Evolutionary conservation across 2,329 filamentous ascomycete species (phyloP).

Genomic region (Davidsoniella virescens): DNA sequence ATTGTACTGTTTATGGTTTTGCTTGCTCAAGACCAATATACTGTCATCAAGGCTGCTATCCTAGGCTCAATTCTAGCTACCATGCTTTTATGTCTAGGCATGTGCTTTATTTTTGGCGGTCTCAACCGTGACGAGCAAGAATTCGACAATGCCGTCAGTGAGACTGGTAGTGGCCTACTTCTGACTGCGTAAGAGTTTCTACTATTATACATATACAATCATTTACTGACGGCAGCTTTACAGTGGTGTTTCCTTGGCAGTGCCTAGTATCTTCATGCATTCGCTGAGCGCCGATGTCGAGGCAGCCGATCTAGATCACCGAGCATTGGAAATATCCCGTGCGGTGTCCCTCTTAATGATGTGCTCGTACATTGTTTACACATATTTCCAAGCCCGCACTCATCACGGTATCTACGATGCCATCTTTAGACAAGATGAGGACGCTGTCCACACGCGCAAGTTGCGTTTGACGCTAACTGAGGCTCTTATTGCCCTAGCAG

Average conservation of each 20-base stretch:
- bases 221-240: constrained; percentile 1
- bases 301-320: constrained; percentile 27
- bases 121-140: constrained; percentile 48
- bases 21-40: constrained; percentile 36
- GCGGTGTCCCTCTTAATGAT: constrained; percentile 56
- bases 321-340: constrained; percentile 50
- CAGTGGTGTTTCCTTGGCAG: constrained; percentile 23
- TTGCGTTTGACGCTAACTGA: constrained; percentile 62
- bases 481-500: constrained; percentile 44
- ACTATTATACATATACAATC: too few relatives aligned
- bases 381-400: constrained; percentile 60
- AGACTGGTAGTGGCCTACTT: constrained; percentile 62
- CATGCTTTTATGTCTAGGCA: constrained; percentile 60
- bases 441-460: constrained; percentile 43
- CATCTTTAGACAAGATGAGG: constrained; percentile 57
- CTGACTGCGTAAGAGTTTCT: constrained; percentile 51
- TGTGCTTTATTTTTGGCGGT: constrained; percentile 68
- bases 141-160: constrained; percentile 61
- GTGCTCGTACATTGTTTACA: constrained; percentile 47
- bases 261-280: constrained; percentile 40
- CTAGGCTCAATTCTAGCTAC: constrained; percentile 72
- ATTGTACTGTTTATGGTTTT: constrained; percentile 71
- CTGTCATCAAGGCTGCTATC: constrained; percentile 72
- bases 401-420: constrained; percentile 65
- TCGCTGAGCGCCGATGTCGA: constrained; percentile 22